phyloP scores from a whole-genome alignment of 176 grass and related monocot genomes.

The Phyllostachys edulis region DNA sequence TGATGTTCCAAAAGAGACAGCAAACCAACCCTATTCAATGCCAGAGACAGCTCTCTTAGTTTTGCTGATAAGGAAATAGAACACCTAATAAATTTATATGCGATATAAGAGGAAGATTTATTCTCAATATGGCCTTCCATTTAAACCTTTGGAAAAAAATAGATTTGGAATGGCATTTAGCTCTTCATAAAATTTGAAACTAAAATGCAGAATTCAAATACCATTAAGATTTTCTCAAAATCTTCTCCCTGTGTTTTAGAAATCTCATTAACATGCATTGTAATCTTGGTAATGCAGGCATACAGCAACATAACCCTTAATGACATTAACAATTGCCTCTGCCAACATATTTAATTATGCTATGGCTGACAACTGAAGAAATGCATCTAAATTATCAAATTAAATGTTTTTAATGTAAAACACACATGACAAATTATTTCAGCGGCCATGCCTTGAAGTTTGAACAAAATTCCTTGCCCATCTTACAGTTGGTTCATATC shows the following conservation, averaged over 20 bases:
- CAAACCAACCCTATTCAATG: slow-evolving; percentile 64
- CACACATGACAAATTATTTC: background rate
- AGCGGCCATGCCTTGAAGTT: background rate
- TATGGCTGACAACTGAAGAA: slow-evolving; percentile 6
- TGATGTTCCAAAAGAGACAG: slow-evolving; percentile 90
- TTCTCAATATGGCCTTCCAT: background rate
- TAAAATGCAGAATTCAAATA: background rate
- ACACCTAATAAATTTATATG: background rate
- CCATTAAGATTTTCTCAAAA: background rate
- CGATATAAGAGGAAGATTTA: background rate
- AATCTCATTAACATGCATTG: background rate
- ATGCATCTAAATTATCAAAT: background rate
- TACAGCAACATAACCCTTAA: background rate
- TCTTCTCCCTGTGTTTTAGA: background rate
- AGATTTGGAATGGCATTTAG: background rate
- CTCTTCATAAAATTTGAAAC: background rate
- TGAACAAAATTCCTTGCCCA: background rate
- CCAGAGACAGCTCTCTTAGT: slow-evolving; percentile 33
- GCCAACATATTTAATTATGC: background rate
- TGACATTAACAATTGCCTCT: background rate
- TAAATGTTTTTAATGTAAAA: background rate
- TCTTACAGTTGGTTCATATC: background rate
- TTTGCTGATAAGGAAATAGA: background rate
- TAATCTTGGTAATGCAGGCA: background rate
- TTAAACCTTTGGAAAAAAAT: background rate